Conservation (phyloP, 306 rosid species). For the Cucurbita pepo region DNA sequence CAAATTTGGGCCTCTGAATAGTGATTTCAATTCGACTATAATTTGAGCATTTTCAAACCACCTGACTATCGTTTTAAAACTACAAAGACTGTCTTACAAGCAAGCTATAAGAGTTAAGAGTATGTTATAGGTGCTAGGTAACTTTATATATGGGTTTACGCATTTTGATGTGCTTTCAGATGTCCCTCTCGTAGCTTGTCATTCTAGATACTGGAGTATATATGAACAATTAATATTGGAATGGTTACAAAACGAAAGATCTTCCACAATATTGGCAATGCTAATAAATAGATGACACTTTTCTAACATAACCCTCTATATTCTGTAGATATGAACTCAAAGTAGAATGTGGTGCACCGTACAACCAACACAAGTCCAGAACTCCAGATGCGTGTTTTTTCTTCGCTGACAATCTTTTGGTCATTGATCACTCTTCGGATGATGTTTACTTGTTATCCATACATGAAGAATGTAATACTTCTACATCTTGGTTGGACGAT, state of each 20-base stretch:
- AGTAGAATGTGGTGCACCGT: slow-evolving; percentile 61
- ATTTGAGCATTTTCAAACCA: neutral
- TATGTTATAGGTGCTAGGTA: neutral
- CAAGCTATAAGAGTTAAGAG: neutral
- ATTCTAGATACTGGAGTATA: neutral
- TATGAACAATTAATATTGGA: neutral
- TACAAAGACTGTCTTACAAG: neutral
- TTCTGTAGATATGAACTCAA: slow-evolving; percentile 80
- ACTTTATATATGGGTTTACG: neutral
- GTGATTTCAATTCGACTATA: neutral
- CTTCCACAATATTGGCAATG: neutral
- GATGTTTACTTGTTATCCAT: slow-evolving; percentile 75
- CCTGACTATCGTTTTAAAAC: neutral
- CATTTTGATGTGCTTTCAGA: neutral
- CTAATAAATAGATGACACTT: neutral
- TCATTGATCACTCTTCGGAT: slow-evolving; percentile 58
- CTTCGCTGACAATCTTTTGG: slow-evolving; percentile 79
- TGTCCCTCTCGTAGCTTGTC: neutral
- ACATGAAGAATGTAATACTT: slow-evolving; percentile 28
- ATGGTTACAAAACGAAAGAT: neutral
- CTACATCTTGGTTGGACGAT: slow-evolving; percentile 52
- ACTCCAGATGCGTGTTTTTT: slow-evolving; percentile 95
- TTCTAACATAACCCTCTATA: slow-evolving; percentile 5
- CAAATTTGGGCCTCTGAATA: neutral
- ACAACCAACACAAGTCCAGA: slow-evolving; percentile 57